A percentile compares a stretch with the other conserved stretches of the same genome.
phyloP scores from a whole-genome alignment of 2,329 filamentous ascomycete genomes.

The Pseudocercospora macadamiae region DNA sequence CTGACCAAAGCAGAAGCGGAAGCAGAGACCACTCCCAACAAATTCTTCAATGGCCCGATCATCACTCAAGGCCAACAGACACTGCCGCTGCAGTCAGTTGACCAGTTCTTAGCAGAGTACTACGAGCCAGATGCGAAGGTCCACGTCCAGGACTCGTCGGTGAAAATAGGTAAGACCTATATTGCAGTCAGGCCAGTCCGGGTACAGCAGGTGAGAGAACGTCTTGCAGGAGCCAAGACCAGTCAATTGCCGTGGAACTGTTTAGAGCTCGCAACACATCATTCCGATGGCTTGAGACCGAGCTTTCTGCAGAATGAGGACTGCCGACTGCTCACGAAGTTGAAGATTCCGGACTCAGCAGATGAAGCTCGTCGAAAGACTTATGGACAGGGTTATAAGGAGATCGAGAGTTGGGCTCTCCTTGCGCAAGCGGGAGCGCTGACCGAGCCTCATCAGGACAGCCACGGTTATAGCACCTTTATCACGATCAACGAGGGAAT shows the following conservation, averaged over 20 bases:
- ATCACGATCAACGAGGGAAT: slow-evolving; percentile 38
- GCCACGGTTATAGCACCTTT: slow-evolving; percentile 39
- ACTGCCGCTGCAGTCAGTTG: slow-evolving; percentile 30
- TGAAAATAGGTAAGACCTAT: slow-evolving; percentile 16
- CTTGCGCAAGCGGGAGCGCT: slow-evolving; percentile 39
- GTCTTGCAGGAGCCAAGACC: slow-evolving; percentile 14
- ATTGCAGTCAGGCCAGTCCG: slow-evolving; percentile 21
- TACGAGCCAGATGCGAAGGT: slow-evolving; percentile 36
- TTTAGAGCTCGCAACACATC: slow-evolving; percentile 37
- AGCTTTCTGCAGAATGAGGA: slow-evolving; percentile 38
- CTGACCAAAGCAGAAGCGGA: slow-evolving; percentile 29
- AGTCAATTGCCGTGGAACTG: slow-evolving; percentile 35
- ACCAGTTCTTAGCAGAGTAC: slow-evolving; percentile 34
- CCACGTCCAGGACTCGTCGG: slow-evolving; percentile 34
- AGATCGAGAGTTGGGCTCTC: slow-evolving; percentile 40
- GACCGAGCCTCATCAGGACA: slow-evolving; percentile 40
- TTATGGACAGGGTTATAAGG: slow-evolving; percentile 36
- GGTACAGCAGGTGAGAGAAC: slow-evolving; percentile 33
- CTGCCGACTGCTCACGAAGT: slow-evolving; percentile 37
- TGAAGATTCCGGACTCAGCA: slow-evolving; percentile 34
- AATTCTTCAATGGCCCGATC: slow-evolving; percentile 33
- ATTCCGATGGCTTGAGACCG: slow-evolving; percentile 37
- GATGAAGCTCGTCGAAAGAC: slow-evolving; percentile 33
- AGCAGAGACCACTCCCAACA: slow-evolving; percentile 25
- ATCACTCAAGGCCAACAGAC: slow-evolving; percentile 33